A percentile compares a stretch with the other conserved stretches of the same genome.
phyloP scores from a whole-genome alignment of 345 rosid genomes.

The Dipteronia sinensis region DNA sequence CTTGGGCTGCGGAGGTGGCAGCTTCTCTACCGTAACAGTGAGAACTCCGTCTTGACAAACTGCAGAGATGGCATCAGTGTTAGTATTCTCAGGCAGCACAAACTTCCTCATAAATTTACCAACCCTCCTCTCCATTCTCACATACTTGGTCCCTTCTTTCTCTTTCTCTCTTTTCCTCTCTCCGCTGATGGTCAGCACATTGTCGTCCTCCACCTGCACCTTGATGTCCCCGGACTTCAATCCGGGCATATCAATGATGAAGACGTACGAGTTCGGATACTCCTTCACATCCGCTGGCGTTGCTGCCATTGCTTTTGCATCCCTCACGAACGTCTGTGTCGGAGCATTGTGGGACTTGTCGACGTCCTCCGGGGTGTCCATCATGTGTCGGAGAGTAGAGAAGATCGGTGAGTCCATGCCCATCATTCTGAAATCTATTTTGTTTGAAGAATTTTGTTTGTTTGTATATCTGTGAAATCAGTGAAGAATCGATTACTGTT shows the following conservation, averaged over 20 bases:
- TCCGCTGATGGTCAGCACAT: neutral
- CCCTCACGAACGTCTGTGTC: slow-evolving; percentile 52
- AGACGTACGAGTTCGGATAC: neutral
- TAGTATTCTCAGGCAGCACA: slow-evolving; percentile 18
- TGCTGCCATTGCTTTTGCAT: slow-evolving; percentile 32
- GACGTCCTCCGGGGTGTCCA: slow-evolving; percentile 47
- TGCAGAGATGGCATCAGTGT: slow-evolving; percentile 11
- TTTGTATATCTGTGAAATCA: too few species aligned
- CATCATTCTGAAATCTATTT: too few species aligned
- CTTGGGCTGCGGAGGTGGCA: slow-evolving; percentile 18
- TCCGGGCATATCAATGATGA: slow-evolving; percentile 30
- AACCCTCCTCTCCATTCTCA: slow-evolving; percentile 19
- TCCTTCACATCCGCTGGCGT: slow-evolving; percentile 28
- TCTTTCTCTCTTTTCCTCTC: slow-evolving; percentile 36
- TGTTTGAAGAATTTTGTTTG: too few species aligned
- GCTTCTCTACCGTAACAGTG: slow-evolving; percentile 16
- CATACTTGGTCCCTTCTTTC: neutral
- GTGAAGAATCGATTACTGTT: too few species aligned
- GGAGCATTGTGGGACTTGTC: slow-evolving; percentile 43
- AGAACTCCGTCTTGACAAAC: slow-evolving; percentile 20
- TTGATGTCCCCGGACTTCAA: slow-evolving; percentile 17
- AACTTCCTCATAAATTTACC: slow-evolving; percentile 26
- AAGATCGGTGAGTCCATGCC: slow-evolving; percentile 45
- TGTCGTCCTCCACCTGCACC: slow-evolving; percentile 20
- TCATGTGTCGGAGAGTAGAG: slow-evolving; percentile 52